Evolutionary conservation across 176 grass and related monocot genomes (phyloP).

Genomic region (Carex parvula): DNA sequence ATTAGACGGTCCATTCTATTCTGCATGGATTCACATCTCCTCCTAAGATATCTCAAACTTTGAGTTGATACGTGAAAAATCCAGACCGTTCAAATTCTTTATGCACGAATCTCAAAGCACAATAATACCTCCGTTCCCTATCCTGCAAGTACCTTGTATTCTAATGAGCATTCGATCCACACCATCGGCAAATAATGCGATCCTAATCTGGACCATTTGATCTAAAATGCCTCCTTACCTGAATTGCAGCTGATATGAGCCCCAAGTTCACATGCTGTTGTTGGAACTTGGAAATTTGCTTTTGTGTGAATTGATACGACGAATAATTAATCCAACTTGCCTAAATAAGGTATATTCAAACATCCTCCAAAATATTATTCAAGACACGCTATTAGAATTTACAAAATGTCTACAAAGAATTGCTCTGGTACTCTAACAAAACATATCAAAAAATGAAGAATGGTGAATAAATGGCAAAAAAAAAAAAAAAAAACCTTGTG

Average conservation of each 20-base stretch:
- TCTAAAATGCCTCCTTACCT: not conserved
- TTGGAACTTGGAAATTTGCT: not conserved
- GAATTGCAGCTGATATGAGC: not conserved
- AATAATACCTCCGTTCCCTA: not conserved
- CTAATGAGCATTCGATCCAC: not conserved
- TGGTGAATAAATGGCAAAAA: too few relatives aligned
- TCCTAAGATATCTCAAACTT: too few relatives aligned
- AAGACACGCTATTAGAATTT: not conserved
- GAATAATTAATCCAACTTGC: not conserved
- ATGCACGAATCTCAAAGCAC: too few relatives aligned
- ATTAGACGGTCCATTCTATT: too few relatives aligned
- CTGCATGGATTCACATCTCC: too few relatives aligned
- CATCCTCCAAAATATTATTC: not conserved
- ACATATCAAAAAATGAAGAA: too few relatives aligned
- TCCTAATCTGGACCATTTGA: not conserved
- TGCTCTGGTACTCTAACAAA: not conserved
- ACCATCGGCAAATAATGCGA: not conserved
- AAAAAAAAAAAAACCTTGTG: not conserved
- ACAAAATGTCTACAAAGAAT: not conserved
- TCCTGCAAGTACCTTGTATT: not conserved
- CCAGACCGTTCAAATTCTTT: too few relatives aligned
- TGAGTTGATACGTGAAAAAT: too few relatives aligned
- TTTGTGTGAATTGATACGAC: too few relatives aligned
- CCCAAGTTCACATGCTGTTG: not conserved
- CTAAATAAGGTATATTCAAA: not conserved